Conservation (phyloP, 2,329 filamentous ascomycete species). For the Colletotrichum brevisporum region DNA sequence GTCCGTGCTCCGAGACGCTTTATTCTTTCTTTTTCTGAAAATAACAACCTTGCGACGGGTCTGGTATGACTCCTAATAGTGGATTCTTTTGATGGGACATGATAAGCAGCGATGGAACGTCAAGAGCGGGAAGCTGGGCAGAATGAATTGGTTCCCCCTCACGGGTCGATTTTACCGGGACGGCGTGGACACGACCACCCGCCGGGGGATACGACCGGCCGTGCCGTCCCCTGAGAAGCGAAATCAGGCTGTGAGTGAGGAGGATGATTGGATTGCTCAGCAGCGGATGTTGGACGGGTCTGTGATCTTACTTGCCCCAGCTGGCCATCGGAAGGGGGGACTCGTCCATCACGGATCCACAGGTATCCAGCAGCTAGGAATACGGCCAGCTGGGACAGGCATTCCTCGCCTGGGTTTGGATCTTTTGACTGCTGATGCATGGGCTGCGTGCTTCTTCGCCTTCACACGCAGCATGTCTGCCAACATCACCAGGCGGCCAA, state of each 20-base stretch:
- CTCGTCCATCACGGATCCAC: slow-evolving; percentile 17
- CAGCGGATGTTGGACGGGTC: not conserved
- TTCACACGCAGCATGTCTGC: not conserved
- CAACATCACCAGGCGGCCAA: slow-evolving; percentile 7
- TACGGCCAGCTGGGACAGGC: not conserved
- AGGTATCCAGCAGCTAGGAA: not conserved
- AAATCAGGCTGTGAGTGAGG: not conserved
- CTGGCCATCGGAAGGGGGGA: slow-evolving; percentile 8
- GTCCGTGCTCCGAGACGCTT: not conserved
- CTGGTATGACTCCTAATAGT: no score
- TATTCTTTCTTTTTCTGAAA: no score
- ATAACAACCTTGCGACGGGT: no score
- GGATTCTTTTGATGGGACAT: not conserved
- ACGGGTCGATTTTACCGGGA: no score
- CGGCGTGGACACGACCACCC: no score
- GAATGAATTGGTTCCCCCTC: not conserved
- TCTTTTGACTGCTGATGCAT: not conserved
- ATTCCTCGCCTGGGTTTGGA: slow-evolving; percentile 4
- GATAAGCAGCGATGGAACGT: not conserved
- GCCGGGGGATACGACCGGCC: not conserved
- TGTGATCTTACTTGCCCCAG: not conserved
- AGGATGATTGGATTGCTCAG: no score
- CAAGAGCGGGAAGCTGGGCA: not conserved
- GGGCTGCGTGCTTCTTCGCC: not conserved
- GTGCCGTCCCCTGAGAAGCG: not conserved